A percentile compares a stretch with the other conserved stretches of the same genome.
These are phyloP conservation scores for Dactylellina cionopaga DNA, from an alignment of 2,329 filamentous ascomycete species.

Conservation along the genomic window DNA sequence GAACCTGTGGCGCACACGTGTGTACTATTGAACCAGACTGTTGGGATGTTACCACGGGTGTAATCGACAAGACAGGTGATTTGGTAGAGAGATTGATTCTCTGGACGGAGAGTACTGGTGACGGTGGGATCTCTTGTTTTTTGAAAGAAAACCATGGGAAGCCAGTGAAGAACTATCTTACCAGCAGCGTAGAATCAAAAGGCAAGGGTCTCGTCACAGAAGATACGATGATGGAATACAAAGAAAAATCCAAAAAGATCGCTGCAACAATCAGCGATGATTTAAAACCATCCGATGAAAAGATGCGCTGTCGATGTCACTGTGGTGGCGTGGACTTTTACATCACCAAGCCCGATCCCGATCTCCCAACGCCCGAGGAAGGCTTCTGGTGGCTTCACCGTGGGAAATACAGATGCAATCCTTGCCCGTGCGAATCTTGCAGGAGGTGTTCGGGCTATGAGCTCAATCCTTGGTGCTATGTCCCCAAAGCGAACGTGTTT, in stretches of 20 bases:
- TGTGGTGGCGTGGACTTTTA: constrained; percentile 46
- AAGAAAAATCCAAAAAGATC: constrained; percentile 16
- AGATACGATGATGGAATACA: background rate
- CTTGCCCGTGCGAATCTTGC: constrained; percentile 41
- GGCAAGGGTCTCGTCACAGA: constrained; percentile 6
- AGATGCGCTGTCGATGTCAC: constrained; percentile 28
- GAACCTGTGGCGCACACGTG: constrained; percentile 35
- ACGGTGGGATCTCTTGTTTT: constrained; percentile 22
- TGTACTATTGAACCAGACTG: constrained; percentile 20
- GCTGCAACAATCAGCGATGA: background rate
- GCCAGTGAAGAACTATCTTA: constrained; percentile 13
- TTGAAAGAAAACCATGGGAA: constrained; percentile 19
- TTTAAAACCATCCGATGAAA: constrained; percentile 8
- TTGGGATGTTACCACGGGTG: constrained; percentile 29
- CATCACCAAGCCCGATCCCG: constrained; percentile 17
- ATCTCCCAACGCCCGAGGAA: constrained; percentile 8
- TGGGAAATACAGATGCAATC: constrained; percentile 1
- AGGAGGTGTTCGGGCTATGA: constrained; percentile 39
- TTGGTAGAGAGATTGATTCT: constrained; percentile 20
- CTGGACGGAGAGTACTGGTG: constrained; percentile 31
- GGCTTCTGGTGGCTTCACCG: constrained; percentile 20
- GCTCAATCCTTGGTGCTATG: constrained; percentile 24
- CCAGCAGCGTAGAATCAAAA: constrained; percentile 2
- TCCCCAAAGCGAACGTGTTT: constrained; percentile 19
- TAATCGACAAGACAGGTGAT: constrained; percentile 14